phyloP scores from a whole-genome alignment of 805 yeast species.

The Suhomyces sp. region DNA sequence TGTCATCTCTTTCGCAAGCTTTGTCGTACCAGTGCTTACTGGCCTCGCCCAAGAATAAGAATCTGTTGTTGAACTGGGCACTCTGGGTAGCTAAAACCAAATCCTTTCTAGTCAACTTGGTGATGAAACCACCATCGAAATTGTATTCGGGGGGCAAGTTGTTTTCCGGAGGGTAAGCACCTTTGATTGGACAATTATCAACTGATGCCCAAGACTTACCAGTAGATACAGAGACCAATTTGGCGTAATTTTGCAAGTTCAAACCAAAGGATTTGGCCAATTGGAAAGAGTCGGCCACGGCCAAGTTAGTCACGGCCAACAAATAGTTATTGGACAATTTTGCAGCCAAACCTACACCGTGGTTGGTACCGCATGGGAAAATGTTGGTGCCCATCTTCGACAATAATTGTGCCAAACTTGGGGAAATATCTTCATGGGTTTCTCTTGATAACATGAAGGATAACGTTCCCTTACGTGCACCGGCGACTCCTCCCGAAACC shows the following conservation, averaged over 20 bases:
- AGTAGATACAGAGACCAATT: constrained; percentile 50
- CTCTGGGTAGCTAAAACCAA: constrained; percentile 42
- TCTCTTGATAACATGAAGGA: constrained; percentile 52
- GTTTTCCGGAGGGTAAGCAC: constrained; percentile 40
- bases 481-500: constrained; percentile 56
- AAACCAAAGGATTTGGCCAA: constrained; percentile 50
- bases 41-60: constrained; percentile 39
- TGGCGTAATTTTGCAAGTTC: constrained; percentile 46
- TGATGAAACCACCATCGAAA: constrained; percentile 50
- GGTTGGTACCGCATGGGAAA: constrained; percentile 48
- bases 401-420: constrained; percentile 29
- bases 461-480: constrained; percentile 51
- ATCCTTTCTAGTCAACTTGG: constrained; percentile 46
- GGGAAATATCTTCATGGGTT: constrained; percentile 26
- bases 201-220: constrained; percentile 57
- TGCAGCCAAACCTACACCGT: constrained; percentile 55
- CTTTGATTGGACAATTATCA: constrained; percentile 54
- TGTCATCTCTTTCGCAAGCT: constrained; percentile 41
- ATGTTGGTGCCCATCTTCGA: constrained; percentile 48
- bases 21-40: constrained; percentile 41
- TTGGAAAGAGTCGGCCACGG: constrained; percentile 55
- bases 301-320: constrained; percentile 52
- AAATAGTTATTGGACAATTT: constrained; percentile 54
- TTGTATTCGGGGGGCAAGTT: constrained; percentile 45
- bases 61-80: constrained; percentile 34